Evolutionary conservation across 768 basidiomycete species (phyloP).

Genomic region (Pulveroboletus frians): DNA sequence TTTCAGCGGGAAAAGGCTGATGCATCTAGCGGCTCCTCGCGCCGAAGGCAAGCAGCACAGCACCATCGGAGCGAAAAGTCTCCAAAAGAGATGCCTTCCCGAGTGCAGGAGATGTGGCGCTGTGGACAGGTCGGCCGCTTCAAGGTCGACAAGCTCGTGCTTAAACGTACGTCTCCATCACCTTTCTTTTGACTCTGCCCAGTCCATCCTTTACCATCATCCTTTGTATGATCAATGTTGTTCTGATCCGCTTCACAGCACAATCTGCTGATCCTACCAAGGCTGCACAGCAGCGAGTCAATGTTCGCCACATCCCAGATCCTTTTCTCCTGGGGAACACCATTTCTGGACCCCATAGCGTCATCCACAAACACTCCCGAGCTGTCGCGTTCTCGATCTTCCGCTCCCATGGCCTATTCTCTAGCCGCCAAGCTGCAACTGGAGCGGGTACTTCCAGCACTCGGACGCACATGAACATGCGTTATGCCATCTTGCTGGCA

Average conservation of each 20-base stretch:
- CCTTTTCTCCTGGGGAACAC: slow-evolving; percentile 39
- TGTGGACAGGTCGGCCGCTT: slow-evolving; percentile 60
- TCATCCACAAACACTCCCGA: slow-evolving; percentile 80
- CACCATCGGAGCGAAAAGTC: slow-evolving; percentile 14
- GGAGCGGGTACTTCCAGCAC: slow-evolving; percentile 7
- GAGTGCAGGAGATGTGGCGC: slow-evolving; percentile 58
- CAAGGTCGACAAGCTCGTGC: slow-evolving; percentile 46
- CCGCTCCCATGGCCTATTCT: slow-evolving; percentile 45
- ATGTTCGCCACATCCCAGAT: slow-evolving; percentile 52
- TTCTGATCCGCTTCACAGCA: slow-evolving; percentile 22
- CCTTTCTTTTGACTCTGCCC: slow-evolving; percentile 16
- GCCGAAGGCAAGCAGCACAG: slow-evolving; percentile 19
- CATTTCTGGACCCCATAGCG: slow-evolving; percentile 53
- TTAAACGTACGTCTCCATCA: slow-evolving; percentile 31
- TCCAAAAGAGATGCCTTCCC: slow-evolving; percentile 18
- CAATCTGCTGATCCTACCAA: slow-evolving; percentile 45
- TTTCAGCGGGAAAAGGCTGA: slow-evolving; percentile 53
- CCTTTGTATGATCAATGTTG: not conserved
- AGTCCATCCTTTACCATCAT: not conserved
- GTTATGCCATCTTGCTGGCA: slow-evolving; percentile 54
- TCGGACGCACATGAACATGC: slow-evolving; percentile 25
- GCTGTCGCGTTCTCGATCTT: slow-evolving; percentile 76
- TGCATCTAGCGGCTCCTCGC: slow-evolving; percentile 17
- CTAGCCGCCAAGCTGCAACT: slow-evolving; percentile 10
- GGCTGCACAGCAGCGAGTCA: slow-evolving; percentile 63